Evolutionary conservation across 306 rosid species (phyloP).

Genomic region (Potentilla sterilis): DNA sequence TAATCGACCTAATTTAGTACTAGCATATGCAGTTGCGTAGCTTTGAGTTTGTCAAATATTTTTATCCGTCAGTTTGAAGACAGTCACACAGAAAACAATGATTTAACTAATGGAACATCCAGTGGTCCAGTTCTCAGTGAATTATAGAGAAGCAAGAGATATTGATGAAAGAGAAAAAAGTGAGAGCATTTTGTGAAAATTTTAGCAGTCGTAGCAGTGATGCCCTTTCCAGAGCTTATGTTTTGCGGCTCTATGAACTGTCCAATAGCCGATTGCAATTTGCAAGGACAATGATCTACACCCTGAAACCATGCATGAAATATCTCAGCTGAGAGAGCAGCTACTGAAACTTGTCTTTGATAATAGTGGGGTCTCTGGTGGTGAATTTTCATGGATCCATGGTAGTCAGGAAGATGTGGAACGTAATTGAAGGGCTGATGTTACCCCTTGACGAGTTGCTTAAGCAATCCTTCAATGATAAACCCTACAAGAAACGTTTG

Average conservation of each 20-base stretch:
- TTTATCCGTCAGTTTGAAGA: slow-evolving; percentile 60
- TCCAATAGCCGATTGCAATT: slow-evolving; percentile 47
- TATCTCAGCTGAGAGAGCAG: slow-evolving; percentile 83
- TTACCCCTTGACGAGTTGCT: too few species aligned
- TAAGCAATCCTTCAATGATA: too few species aligned
- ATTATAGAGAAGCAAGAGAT: slow-evolving; percentile 39
- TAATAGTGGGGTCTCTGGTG: slow-evolving; percentile 39
- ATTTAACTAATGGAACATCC: slow-evolving; percentile 30
- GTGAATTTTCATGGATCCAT: slow-evolving; percentile 60
- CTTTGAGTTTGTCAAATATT: slow-evolving; percentile 82
- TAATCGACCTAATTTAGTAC: slow-evolving; percentile 50
- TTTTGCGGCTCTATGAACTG: slow-evolving; percentile 71
- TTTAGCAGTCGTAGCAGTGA: slow-evolving; percentile 63
- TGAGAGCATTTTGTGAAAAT: slow-evolving; percentile 47
- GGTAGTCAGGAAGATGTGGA: slow-evolving; percentile 68
- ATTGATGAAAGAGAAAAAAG: slow-evolving; percentile 51
- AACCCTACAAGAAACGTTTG: too few species aligned
- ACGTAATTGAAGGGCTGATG: slow-evolving; percentile 51
- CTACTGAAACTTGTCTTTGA: slow-evolving; percentile 64
- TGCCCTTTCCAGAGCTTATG: slow-evolving; percentile 64
- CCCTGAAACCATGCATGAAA: slow-evolving; percentile 86
- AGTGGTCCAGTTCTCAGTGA: slow-evolving; percentile 24
- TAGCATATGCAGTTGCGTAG: slow-evolving; percentile 78
- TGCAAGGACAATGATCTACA: slow-evolving; percentile 65
- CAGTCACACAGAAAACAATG: slow-evolving; percentile 35